phyloP scores from a whole-genome alignment of 2,329 filamentous ascomycete genomes.

The Cladosporium sp. region DNA sequence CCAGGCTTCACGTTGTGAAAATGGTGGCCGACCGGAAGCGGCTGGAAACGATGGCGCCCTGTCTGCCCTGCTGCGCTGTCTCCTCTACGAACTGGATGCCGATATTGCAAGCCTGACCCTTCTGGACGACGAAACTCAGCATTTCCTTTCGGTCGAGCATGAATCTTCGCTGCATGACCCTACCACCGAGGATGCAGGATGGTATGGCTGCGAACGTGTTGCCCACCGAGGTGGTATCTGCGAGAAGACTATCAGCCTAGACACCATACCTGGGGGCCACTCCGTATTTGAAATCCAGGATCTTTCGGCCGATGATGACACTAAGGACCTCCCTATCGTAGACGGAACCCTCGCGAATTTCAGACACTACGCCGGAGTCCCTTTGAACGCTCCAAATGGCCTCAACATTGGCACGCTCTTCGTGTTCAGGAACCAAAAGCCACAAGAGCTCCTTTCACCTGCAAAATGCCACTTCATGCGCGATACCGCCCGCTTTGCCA shows the following conservation, averaged over 20 bases:
- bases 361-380: conserved; percentile 50
- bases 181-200: neutral
- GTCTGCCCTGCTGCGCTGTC: conserved; percentile 9
- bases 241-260: conserved; percentile 8
- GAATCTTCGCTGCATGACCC: neutral
- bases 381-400: conserved; percentile 53
- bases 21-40: neutral
- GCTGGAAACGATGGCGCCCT: conserved; percentile 6
- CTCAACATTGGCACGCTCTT: conserved; percentile 42
- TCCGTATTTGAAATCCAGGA: conserved; percentile 11
- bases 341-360: conserved; percentile 30
- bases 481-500: conserved; percentile 2
- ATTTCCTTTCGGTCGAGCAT: conserved; percentile 11
- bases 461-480: neutral
- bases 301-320: conserved; percentile 1
- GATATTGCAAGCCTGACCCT: conserved; percentile 12
- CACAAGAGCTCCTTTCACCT: neutral
- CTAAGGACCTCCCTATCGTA: conserved; percentile 11
- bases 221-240: conserved; percentile 12
- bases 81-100: conserved; percentile 12
- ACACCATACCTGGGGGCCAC: neutral
- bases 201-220: conserved; percentile 14
- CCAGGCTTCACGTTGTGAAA: neutral
- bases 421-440: neutral
- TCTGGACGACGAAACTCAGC: conserved; percentile 13